Conservation (phyloP, 1,284 basidiomycete genomes). For the Phaffia rhodozyma region DNA sequence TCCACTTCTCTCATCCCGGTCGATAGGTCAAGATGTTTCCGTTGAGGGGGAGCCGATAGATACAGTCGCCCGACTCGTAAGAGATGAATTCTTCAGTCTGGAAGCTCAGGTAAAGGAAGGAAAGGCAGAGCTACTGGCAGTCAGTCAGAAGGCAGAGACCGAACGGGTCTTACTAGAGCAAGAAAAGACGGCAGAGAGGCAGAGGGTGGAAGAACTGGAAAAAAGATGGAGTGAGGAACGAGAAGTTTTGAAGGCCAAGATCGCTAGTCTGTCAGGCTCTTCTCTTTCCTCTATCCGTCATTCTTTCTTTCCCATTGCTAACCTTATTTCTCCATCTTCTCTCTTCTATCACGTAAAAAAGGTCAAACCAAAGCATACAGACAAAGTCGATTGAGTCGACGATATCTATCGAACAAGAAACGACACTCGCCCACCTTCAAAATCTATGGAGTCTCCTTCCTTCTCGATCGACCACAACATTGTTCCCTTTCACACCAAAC, state of each 20-base stretch:
- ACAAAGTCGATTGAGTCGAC: too few relatives aligned
- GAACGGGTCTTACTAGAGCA: not conserved
- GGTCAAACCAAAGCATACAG: too few relatives aligned
- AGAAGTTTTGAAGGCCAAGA: not conserved
- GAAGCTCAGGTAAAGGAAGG: not conserved
- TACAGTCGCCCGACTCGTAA: conserved; percentile 5
- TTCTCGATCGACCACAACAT: too few relatives aligned
- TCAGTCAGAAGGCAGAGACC: conserved; percentile 1
- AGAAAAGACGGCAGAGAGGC: not conserved
- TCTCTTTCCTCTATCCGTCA: not conserved
- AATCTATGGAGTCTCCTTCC: too few relatives aligned
- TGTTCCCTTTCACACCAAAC: too few relatives aligned
- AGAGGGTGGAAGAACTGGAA: not conserved
- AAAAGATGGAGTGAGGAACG: conserved; percentile 12
- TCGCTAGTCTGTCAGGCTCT: not conserved
- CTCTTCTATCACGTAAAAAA: too few relatives aligned
- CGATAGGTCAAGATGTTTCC: not conserved
- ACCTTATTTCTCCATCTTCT: not conserved
- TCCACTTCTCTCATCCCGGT: conserved; percentile 1
- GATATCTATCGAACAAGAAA: too few relatives aligned
- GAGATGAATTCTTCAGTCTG: conserved; percentile 7
- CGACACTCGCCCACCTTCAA: too few relatives aligned
- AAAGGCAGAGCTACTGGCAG: conserved; percentile 1
- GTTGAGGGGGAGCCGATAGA: conserved; percentile 9
- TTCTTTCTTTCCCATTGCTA: not conserved